These are phyloP conservation scores for Entoloma clypeatum DNA, from an alignment of 1,284 basidiomycete species.

Conservation along the genomic window DNA sequence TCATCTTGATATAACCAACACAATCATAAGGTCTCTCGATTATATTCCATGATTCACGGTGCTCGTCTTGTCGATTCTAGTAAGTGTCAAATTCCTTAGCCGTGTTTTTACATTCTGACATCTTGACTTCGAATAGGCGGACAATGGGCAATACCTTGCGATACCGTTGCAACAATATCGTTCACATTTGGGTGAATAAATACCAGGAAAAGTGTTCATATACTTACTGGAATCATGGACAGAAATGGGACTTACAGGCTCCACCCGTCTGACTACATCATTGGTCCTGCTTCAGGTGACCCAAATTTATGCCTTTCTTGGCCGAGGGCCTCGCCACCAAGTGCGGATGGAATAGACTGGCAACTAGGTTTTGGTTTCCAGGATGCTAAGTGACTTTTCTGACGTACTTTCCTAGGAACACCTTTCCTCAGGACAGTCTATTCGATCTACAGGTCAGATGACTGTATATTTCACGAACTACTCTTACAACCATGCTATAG, in stretches of 20 bases:
- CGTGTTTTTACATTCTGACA: too few species aligned
- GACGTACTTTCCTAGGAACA: conserved; percentile 41
- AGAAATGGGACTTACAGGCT: conserved; percentile 70
- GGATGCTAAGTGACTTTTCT: conserved; percentile 2
- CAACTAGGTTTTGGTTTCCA: conserved; percentile 70
- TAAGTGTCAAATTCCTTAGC: conserved; percentile 23
- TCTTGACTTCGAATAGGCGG: conserved; percentile 41
- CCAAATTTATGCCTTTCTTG: conserved; percentile 77
- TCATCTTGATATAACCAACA: conserved; percentile 1
- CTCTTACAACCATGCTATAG: conserved; percentile 33
- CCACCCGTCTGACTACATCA: conserved; percentile 80
- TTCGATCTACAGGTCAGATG: conserved; percentile 68
- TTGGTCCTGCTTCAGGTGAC: conserved; percentile 65
- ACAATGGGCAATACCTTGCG: conserved; percentile 82
- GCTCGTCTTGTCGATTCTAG: conserved; percentile 66
- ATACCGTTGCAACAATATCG: conserved; percentile 59
- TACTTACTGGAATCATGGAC: too few species aligned
- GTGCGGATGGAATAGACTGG: conserved; percentile 82
- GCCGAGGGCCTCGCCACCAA: conserved; percentile 68
- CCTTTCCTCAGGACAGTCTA: conserved; percentile 82
- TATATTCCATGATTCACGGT: conserved; percentile 62
- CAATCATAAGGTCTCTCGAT: conserved; percentile 54
- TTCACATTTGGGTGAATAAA: conserved; percentile 73
- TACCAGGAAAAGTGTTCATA: too few species aligned
- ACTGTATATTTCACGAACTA: conserved; percentile 3